Evolutionary conservation across 768 basidiomycete genomes (phyloP), one percentile per base, ranked within the genome.

Genomic region (Holtermanniella nyarrowii): DNA sequence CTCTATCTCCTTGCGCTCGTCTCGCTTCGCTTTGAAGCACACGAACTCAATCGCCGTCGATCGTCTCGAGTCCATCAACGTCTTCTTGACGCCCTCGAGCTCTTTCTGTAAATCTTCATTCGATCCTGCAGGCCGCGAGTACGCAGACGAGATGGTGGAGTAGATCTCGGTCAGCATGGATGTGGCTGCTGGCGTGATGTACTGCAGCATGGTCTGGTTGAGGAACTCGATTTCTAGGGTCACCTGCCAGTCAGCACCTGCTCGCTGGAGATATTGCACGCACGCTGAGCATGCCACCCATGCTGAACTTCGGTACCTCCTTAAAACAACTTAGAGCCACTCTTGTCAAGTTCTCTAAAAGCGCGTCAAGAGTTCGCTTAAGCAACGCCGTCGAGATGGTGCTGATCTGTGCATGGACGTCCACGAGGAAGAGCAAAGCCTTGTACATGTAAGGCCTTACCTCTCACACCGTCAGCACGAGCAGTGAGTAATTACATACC

Each of bases 151-250:
- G 58, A 99, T 96, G 61, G 84, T 87, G 68, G 84, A 86, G 74
- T 97, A 99, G 48, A 97, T 77, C 52, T 93, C 86, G 25, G 88
- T 85, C 23, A 99, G 79, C 45, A 82, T 87, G 65, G 82, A 82
- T 27, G 85, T 85, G 13, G 93, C 88, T 5, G 77, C 65, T 1
- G 82, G 76, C 14, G 86, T 69, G 49, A 96, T 85, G 68, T 93
- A 91, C 59, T 86, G 83, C 25, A 83, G 81, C 40, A 99, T 76
- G 4, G 87, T 89, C 74, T 97, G 95, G 71, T 99, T 93, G 77
- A 97, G 83, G 75, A 97, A 97, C 74, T 97, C 95, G 59, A 97
- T 95, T 72, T 97, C 93, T 23, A 99, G 82, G 3, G 95, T 97
- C 13, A 95, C 95, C 90, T 96, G 68, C 18, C 13, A 1, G 23